Percentiles rank a stretch among this genome's conserved stretches.
These are phyloP conservation scores for Apiospora saccharicola DNA, from an alignment of 2,329 filamentous ascomycete genomes.

Conservation along the genomic window DNA sequence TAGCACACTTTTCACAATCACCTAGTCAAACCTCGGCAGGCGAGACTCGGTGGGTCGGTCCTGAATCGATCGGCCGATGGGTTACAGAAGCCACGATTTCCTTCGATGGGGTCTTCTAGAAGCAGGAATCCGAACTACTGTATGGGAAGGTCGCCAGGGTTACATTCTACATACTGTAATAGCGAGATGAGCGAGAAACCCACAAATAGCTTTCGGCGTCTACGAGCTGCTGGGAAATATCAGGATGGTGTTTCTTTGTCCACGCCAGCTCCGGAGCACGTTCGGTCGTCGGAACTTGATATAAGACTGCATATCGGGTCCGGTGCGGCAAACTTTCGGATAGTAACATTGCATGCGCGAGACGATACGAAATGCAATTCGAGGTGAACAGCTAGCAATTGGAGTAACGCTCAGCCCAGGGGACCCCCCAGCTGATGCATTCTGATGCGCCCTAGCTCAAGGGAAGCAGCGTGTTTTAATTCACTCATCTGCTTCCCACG, in stretches of 20 bases:
- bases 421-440: background rate
- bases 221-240: background rate
- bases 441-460: conserved; percentile 2
- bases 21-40: conserved; percentile 8
- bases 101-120: conserved; percentile 14
- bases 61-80: conserved; percentile 18
- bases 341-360: background rate
- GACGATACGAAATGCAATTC: background rate
- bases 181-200: conserved; percentile 18
- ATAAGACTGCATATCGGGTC: background rate
- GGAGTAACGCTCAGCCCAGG: background rate
- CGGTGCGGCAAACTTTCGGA: conserved; percentile 9
- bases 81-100: conserved; percentile 9
- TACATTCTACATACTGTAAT: background rate
- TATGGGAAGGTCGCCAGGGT: background rate
- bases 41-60: conserved; percentile 3
- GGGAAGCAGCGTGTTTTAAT: background rate
- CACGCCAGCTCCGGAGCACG: conserved; percentile 4
- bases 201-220: background rate
- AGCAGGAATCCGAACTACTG: background rate
- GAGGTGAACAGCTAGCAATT: background rate
- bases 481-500: background rate
- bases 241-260: background rate
- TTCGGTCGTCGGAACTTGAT: background rate
- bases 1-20: conserved; percentile 1